These are phyloP conservation scores for Talaromyces sp. DNA, from an alignment of 2,329 filamentous ascomycete species.

Conservation along the genomic window DNA sequence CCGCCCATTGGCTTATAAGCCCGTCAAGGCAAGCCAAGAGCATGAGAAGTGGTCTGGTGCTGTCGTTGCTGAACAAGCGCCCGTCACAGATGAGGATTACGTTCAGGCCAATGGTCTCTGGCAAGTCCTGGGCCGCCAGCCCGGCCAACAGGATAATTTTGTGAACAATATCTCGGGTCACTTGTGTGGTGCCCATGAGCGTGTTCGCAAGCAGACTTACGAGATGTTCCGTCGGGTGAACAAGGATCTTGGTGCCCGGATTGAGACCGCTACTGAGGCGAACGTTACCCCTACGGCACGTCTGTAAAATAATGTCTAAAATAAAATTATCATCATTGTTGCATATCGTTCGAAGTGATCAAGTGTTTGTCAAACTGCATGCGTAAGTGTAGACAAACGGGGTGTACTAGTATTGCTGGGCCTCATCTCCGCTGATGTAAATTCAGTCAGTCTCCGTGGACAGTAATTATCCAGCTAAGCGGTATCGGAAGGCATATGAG, in stretches of 20 bases:
- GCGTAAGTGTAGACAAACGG: no score
- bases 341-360: no score
- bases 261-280: slow-evolving; percentile 57
- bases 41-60: slow-evolving; percentile 50
- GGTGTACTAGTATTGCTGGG: no score
- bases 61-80: slow-evolving; percentile 43
- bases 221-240: slow-evolving; percentile 64
- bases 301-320: slow-evolving; percentile 22
- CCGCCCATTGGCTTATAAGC: slow-evolving; percentile 40
- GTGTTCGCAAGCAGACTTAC: slow-evolving; percentile 62
- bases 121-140: slow-evolving; percentile 46
- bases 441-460: no score
- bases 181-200: slow-evolving; percentile 56
- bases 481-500: no score
- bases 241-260: slow-evolving; percentile 54
- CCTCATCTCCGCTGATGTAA: no score
- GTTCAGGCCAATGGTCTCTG: slow-evolving; percentile 49
- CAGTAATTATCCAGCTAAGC: no score
- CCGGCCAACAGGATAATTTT: slow-evolving; percentile 65
- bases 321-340: neutral
- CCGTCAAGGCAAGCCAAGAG: slow-evolving; percentile 46
- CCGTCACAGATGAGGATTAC: slow-evolving; percentile 49
- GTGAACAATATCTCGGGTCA: slow-evolving; percentile 62
- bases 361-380: no score
- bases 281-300: slow-evolving; percentile 29